Evolutionary conservation across 169 alveolate genomes (phyloP), one percentile per base, ranked within the genome.

Genomic region (Hepatocystis sp.): DNA sequence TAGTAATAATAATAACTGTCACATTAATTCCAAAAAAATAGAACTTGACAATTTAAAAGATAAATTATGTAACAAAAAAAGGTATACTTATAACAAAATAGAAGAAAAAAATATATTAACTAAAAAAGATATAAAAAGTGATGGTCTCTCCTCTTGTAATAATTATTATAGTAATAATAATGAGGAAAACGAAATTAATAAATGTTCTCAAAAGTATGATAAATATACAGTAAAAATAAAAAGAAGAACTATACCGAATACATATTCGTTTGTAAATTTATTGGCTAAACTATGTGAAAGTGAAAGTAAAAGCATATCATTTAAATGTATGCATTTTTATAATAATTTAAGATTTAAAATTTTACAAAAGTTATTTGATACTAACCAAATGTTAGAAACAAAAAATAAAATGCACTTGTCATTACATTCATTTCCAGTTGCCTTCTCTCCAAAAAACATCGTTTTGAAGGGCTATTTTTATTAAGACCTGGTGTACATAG

Each of bases 221-320:
- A 71, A 71, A 39, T 71, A 71, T 36, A 76, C 46, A 32, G 58
- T 56, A 71, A 71, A 71, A 56, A 56, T 56, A 0, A 34, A 56
- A 15, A 56, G 86, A 51, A 71, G 86, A 36, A 71, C 53, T 25
- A 44, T 71, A 58, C 86, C 86, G 15, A 58, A 56, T 36, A 40
- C 58, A 71, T 71, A 71, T 25, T 71, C 86, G 44, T 71, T 71
- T 39, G 52, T 71, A 2, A 71, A 71, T 71, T 71, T 71, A 51
- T 51, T 71, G 51, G 55, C 86, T 3, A 71, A 71, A 58, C 58
- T 71, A 27, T 71, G 86, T 36, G 86, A 71, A 40, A 71, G 86
- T 40, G 86, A 71, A 42, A 71, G 58, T 64, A 15, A 27, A 36
- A 15, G 23, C 25, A 71, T 71, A 42, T 71, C 86, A 19, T 60